Percentiles rank a stretch among this genome's conserved stretches.
phyloP scores from a whole-genome alignment of 371 early-diverging fungal species.

The Mortierella sp. region DNA sequence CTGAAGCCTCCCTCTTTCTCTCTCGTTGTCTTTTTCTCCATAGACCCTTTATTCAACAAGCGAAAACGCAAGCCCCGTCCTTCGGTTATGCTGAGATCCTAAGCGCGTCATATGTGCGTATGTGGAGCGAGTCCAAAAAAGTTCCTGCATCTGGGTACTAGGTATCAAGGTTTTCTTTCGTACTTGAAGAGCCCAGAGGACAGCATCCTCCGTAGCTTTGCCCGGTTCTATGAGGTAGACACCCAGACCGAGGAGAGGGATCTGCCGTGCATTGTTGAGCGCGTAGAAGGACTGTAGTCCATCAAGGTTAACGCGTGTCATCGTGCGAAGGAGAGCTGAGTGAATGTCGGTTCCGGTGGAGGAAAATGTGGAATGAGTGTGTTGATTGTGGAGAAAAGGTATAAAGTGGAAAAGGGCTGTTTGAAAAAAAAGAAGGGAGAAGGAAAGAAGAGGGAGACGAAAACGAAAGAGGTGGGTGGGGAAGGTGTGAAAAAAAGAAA shows the following conservation, averaged over 20 bases:
- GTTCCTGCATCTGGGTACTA: neutral
- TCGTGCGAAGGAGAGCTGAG: neutral
- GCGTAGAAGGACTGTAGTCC: constrained; percentile 47
- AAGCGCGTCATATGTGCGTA: neutral
- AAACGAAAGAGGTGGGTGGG: neutral
- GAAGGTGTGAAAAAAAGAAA: neutral
- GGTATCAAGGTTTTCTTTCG: neutral
- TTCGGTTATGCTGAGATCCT: neutral
- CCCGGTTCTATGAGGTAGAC: constrained; percentile 60
- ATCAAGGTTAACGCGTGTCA: constrained; percentile 44
- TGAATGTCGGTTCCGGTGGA: neutral
- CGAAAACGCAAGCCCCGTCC: neutral
- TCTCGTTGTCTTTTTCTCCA: neutral
- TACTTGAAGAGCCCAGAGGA: constrained; percentile 64
- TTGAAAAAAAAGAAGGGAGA: neutral
- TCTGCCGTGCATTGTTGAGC: constrained; percentile 38
- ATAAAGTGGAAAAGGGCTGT: neutral
- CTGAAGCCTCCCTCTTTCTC: neutral
- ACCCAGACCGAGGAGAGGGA: constrained; percentile 60
- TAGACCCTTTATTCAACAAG: neutral
- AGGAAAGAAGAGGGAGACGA: neutral
- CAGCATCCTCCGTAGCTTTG: constrained; percentile 59
- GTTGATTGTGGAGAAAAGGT: neutral
- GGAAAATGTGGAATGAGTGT: neutral
- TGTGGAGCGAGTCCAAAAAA: neutral